Base-by-base conservation (phyloP, 805 yeast genomes). In the Blastobotrys chiropterorum region DNA sequence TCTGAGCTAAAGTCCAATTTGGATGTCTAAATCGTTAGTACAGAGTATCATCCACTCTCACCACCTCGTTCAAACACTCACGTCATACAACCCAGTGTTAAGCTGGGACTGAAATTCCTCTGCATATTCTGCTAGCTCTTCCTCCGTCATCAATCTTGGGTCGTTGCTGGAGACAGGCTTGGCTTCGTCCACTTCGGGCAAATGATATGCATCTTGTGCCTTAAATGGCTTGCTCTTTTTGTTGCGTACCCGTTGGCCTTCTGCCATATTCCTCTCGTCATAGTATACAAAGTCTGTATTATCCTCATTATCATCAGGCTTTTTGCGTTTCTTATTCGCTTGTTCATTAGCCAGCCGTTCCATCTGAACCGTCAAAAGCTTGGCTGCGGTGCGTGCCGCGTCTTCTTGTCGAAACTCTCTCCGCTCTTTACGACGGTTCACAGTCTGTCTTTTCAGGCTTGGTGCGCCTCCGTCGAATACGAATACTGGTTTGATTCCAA, bases 381-480 rank as follows among this genome's bases (percentile, higher is more conserved):
- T 81, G 53, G 83, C 85, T 0, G 99, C 99, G 0, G 96, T 85
- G 51, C 76, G 78, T 19, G 77, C 68, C 0, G 90, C 85, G 51
- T 77, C 79, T 48, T 84, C 90, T 56, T 81, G 73, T 52, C 87
- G 77, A 0, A 88, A 96, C 58, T 82, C 82, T 44, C 96, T 70
- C 54, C 86, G 69, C 60, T 86, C 87, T 57, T 80, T 78, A 56
- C 99, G 77, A 53, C 80, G 75, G 14, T 75, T 74, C 15, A 94
- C 86, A 0, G 97, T 92, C 53, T 82, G 82, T 56, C 83, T 73
- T 71, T 94, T 94, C 62, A 94, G 69, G 1, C 76, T 74, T 0
- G 97, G 97, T 0, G 95, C 97, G 1, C 94, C 96, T 22, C 98
- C 98, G 71, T 90, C 98, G 72, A 90, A 90, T 1, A 90, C 94